Percentiles rank a stretch among this genome's conserved stretches.
These are phyloP conservation scores for Lepidopterella palustris DNA, from an alignment of 495 filamentous ascomycete species.

Conservation along the genomic window DNA sequence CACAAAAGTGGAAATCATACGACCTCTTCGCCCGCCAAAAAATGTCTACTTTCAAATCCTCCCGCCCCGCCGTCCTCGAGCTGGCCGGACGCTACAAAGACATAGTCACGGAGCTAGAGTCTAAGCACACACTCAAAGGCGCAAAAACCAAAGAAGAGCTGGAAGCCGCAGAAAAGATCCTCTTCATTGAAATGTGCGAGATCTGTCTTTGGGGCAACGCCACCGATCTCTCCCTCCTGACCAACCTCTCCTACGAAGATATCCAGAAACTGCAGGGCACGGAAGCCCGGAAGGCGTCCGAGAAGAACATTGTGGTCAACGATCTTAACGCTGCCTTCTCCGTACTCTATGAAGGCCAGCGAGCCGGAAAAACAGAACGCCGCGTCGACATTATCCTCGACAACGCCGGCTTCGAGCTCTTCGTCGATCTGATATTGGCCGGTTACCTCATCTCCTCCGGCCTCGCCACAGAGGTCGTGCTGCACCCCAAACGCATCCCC, in stretches of 20 bases:
- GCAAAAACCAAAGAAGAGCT: conserved; percentile 42
- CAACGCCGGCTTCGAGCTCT: conserved; percentile 95
- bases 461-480: conserved; percentile 77
- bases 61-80: conserved; percentile 84
- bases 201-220: conserved; percentile 98
- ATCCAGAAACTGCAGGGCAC: conserved; percentile 93
- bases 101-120: conserved; percentile 51
- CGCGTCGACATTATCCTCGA: conserved; percentile 90
- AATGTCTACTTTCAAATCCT: conserved; percentile 86
- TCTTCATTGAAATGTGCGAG: conserved; percentile 92
- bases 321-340: conserved; percentile 69
- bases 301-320: conserved; percentile 85
- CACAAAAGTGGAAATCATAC: conserved; percentile 81
- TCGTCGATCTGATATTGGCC: conserved; percentile 84
- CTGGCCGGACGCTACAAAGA: conserved; percentile 70
- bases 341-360: conserved; percentile 55
- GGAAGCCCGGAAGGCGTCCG: conserved; percentile 70
- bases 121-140: conserved; percentile 36
- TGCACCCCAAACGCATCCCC: conserved; percentile 88
- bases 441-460: conserved; percentile 78
- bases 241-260: conserved; percentile 85
- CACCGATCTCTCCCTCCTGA: conserved; percentile 87
- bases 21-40: conserved; percentile 91
- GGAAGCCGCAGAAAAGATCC: conserved; percentile 62
- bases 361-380: conserved; percentile 49